Evolutionary conservation across 768 basidiomycete species (phyloP), one percentile per base, ranked within the genome.

Genomic region (Kwoniella europaea): DNA sequence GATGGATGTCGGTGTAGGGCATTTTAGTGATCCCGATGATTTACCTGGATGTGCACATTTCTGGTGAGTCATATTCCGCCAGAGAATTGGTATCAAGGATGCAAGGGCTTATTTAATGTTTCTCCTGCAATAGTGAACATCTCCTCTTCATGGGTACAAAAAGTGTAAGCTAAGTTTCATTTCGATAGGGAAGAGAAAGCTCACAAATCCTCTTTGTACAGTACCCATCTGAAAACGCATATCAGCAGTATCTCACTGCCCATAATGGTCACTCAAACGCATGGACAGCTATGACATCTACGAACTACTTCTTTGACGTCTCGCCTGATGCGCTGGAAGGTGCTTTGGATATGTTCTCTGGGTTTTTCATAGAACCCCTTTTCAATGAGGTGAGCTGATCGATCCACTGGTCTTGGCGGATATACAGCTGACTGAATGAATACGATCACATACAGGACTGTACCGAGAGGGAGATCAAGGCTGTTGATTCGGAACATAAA

Each of bases 1-100:
- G 79, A 87, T 99, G 78, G 92, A 96, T 84, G 94, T 98, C 63
- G 90, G 91, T 44, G 94, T 98, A 2, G 97, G 97, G 4, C 95
- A 98, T 84, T 84, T 99, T 64, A 89, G 88, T 55, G 97, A 99
- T 84, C 97, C 97, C 16, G 93, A 78, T n/a, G 79, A 83, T 67
- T 68, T 85, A 29, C 83, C 81, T 1, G 84, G 84, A 20, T 82
- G 83, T 71, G 84, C 84, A 12, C 84, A 85, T 74, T 85, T 84
- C 77, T 85, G 84, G 81, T 82, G 27, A 65, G 78, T 72, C 42
- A 12, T 10, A 29, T 4, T 4, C 5, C 2, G 5, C 29, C 2
- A 29, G 29, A 4, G 5, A 29, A 29, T 29, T 29, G 29, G 3
- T 29, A 29, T 29, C 3, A 29, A 29, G 5, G 2, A 29, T 29